Evolutionary conservation across 345 rosid species (phyloP), one percentile per base, ranked within the genome.

Genomic region (Rhodamnia argentea): DNA sequence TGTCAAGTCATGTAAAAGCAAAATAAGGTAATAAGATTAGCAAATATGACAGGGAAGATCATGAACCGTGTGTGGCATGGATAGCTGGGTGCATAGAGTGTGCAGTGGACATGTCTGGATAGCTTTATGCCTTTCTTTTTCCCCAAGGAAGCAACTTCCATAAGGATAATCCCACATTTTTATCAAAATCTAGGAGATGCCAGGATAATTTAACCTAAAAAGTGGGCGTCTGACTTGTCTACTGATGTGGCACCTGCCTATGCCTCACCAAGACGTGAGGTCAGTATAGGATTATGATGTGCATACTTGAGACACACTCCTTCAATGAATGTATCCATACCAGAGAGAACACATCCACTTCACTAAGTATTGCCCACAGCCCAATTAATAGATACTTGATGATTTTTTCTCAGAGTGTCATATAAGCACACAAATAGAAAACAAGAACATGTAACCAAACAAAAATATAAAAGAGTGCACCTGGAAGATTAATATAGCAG

Each of bases 401-500:
- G 24, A 70, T 13, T 70, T 70, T 70, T 70, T 32, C 47, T 70
- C 44, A 70, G 16, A 16, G 44, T 70, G 44, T 32, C 78, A 32
- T 70, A 44, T 44, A 70, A 70, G 81, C 26, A 37, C 81, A 22
- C 47, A 37, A 70, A 70, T 70, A 70, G 26, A 70, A 70, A 70
- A 3, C 47, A 70, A 70, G 47, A 70, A 70, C 18, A 70, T 70
- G 81, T 9, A 37, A 70, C 47, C 26, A 70, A 70, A 18, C 81
- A 70, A 70, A 70, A 60, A 82, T 40, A 82, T 52, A 51, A 32
- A 44, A 32, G 86, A 52, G 78, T 84, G 75, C 53, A 95, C 99
- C 98, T 95, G 98, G 70, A 95, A 91, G 87, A 97, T 93, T 83
- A 93, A 92, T 2, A 94, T 89, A 37, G 93, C 89, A n/a, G 94